These are phyloP conservation scores for Rhodotorula diobovata DNA, from an alignment of 768 basidiomycete genomes.

Conservation along the genomic window DNA sequence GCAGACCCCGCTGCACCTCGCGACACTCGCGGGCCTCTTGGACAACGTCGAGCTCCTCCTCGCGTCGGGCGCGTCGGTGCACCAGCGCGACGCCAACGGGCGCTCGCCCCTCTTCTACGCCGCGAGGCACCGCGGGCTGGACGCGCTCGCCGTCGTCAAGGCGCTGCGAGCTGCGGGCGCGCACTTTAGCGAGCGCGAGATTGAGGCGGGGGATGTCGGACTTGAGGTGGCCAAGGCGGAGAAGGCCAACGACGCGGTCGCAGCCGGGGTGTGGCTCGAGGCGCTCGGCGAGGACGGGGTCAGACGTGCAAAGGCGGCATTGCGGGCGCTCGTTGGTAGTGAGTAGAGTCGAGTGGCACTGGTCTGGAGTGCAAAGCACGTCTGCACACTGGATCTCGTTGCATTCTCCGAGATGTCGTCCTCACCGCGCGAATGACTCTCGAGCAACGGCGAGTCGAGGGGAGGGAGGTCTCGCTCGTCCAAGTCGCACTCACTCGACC, in stretches of 20 bases:
- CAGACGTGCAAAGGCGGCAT: conserved; percentile 12
- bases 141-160: conserved; percentile 34
- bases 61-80: conserved; percentile 43
- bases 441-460: too few species aligned
- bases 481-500: too few species aligned
- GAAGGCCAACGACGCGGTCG: not conserved
- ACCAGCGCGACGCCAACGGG: conserved; percentile 43
- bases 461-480: too few species aligned
- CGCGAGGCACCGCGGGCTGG: conserved; percentile 18
- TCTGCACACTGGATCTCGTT: too few species aligned
- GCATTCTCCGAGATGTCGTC: too few species aligned
- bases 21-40: conserved; percentile 36
- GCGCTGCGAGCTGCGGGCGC: conserved; percentile 41
- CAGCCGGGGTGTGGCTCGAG: conserved; percentile 8
- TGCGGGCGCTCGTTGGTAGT: not conserved
- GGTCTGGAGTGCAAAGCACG: too few species aligned
- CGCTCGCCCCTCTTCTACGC: conserved; percentile 43
- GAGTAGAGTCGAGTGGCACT: not conserved
- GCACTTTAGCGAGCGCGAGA: conserved; percentile 40
- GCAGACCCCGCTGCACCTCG: conserved; percentile 45
- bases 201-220: conserved; percentile 34
- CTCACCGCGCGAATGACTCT: too few species aligned
- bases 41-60: conserved; percentile 42
- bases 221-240: conserved; percentile 20
- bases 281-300: conserved; percentile 16